A percentile compares a stretch with the other conserved stretches of the same genome.
Conservation (phyloP, 805 yeast species). For the Lachancea mirantina region DNA sequence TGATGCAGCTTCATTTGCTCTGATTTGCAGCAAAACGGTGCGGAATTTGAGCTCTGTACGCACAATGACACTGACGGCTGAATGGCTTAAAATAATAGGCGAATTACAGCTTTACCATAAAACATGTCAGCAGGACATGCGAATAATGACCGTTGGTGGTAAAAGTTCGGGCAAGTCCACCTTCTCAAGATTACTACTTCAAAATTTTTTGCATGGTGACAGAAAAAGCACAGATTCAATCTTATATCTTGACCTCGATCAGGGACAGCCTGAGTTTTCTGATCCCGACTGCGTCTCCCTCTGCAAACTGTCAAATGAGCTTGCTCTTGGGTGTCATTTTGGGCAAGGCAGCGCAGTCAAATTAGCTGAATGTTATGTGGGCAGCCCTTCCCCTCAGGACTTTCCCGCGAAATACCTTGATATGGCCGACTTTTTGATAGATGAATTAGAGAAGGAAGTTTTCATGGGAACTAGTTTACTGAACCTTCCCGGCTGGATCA, state of each 20-base stretch:
- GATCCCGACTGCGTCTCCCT: slow-evolving; percentile 65
- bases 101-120: slow-evolving; percentile 18
- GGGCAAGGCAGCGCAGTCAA: slow-evolving; percentile 16
- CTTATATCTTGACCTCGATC: slow-evolving; percentile 69
- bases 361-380: slow-evolving; percentile 39
- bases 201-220: slow-evolving; percentile 33
- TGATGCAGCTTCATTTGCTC: slow-evolving; percentile 2
- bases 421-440: slow-evolving; percentile 37
- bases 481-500: slow-evolving; percentile 88
- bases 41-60: slow-evolving; percentile 5
- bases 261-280: slow-evolving; percentile 80
- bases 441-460: slow-evolving; percentile 23
- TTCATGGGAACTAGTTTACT: slow-evolving; percentile 43
- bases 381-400: slow-evolving; percentile 62
- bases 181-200: slow-evolving; percentile 46
- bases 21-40: slow-evolving; percentile 2
- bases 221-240: slow-evolving; percentile 27
- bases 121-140: slow-evolving; percentile 21
- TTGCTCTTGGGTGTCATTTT: slow-evolving; percentile 20
- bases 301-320: slow-evolving; percentile 20
- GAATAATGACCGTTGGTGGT: slow-evolving; percentile 35
- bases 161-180: slow-evolving; percentile 85
- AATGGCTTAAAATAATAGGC: slow-evolving; percentile 22
- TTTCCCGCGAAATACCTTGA: slow-evolving; percentile 51
- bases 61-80: slow-evolving; percentile 14